phyloP scores from a whole-genome alignment of 441 rosid species.

The Pelargonium australe region DNA sequence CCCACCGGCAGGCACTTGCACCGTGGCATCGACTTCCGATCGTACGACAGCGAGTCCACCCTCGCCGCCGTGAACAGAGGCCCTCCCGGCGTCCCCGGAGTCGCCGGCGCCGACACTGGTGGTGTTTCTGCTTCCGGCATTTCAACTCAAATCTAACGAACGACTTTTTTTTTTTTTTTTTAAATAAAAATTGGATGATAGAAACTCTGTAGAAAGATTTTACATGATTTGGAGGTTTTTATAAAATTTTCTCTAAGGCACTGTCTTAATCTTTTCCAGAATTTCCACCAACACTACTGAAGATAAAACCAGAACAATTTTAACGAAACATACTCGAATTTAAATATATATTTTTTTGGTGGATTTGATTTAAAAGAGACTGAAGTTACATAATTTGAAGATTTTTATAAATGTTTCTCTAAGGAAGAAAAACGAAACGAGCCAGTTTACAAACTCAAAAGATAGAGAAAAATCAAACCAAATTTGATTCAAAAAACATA shows the following conservation, averaged over 20 bases:
- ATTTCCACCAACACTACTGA: too few relatives aligned
- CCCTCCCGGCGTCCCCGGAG: constrained; percentile 89
- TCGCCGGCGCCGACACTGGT: constrained; percentile 63
- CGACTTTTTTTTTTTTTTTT: too few relatives aligned
- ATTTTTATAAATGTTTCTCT: constrained; percentile 43
- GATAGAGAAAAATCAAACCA: neutral
- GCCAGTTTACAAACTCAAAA: constrained; percentile 24
- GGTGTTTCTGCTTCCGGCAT: constrained; percentile 51
- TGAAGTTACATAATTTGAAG: constrained; percentile 36
- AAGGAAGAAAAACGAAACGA: constrained; percentile 29
- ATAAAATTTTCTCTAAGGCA: too few relatives aligned
- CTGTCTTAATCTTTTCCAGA: too few relatives aligned
- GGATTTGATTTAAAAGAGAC: too few relatives aligned
- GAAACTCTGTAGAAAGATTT: too few relatives aligned
- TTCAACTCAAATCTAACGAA: neutral
- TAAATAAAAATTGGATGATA: too few relatives aligned
- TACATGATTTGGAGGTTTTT: too few relatives aligned
- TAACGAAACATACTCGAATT: too few relatives aligned
- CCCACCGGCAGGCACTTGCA: constrained; percentile 87
- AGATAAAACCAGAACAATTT: too few relatives aligned
- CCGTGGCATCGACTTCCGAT: constrained; percentile 69
- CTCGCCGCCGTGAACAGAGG: constrained; percentile 65
- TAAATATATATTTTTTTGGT: too few relatives aligned
- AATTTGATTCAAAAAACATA: constrained; percentile 7
- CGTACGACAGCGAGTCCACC: constrained; percentile 82